These are phyloP conservation scores for Pseudogymnoascus sp. DNA, from an alignment of 2,329 filamentous ascomycete species.

Conservation along the genomic window DNA sequence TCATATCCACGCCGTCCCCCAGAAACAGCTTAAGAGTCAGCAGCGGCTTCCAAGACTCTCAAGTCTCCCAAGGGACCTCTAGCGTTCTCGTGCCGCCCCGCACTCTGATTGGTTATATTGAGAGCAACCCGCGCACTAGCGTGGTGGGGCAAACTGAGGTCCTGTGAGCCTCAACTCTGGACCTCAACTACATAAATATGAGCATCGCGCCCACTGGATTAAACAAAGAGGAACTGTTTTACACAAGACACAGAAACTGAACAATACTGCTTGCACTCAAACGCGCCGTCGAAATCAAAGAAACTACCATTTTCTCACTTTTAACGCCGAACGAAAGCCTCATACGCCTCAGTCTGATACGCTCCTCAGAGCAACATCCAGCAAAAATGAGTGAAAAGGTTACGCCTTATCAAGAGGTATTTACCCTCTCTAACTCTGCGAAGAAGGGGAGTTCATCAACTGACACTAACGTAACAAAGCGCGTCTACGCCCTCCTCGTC, in stretches of 20 bases:
- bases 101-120: neutral
- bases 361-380: neutral
- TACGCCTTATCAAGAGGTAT: conserved; percentile 3
- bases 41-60: neutral
- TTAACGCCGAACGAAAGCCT: neutral
- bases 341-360: neutral
- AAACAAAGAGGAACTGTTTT: neutral
- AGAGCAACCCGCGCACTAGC: neutral
- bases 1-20: neutral
- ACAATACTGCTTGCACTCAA: neutral
- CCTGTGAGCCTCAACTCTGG: neutral
- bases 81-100: neutral
- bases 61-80: neutral
- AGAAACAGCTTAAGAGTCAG: neutral
- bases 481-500: conserved; percentile 49
- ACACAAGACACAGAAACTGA: neutral
- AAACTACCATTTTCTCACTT: neutral
- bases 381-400: conserved; percentile 1
- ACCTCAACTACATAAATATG: neutral
- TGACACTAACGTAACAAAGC: conserved; percentile 13
- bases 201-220: neutral
- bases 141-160: neutral
- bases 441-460: neutral
- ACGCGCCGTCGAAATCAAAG: too few species aligned
- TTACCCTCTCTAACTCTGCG: neutral